Conservation (phyloP, 352 stramenopile genomes). For the Pythium phragmitis region DNA sequence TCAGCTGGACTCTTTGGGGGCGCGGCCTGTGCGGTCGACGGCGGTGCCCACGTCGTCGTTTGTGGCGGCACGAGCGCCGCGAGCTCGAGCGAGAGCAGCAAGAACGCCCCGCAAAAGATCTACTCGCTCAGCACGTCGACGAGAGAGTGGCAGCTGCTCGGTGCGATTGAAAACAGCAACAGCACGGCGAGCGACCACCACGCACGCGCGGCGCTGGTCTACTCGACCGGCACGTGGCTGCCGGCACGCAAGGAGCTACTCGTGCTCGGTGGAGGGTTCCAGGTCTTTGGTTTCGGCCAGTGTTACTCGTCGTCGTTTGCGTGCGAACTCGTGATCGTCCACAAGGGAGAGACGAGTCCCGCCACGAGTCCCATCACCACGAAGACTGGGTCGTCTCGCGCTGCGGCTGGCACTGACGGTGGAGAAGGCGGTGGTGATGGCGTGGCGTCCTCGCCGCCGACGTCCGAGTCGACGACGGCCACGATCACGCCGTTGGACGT, state of each 20-base stretch:
- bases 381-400: background rate
- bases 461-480: background rate
- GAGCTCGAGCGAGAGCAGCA: constrained; percentile 22
- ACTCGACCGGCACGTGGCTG: constrained; percentile 58
- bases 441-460: background rate
- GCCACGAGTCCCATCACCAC: background rate
- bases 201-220: constrained; percentile 47
- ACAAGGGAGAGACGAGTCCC: constrained; percentile 16
- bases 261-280: constrained; percentile 72
- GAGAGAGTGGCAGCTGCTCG: constrained; percentile 52
- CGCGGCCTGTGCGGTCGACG: constrained; percentile 45
- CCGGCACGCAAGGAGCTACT: constrained; percentile 33
- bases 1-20: constrained; percentile 45
- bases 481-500: constrained; percentile 3
- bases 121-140: constrained; percentile 47
- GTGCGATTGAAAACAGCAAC: constrained; percentile 29
- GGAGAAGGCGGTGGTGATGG: background rate
- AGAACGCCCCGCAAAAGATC: constrained; percentile 40
- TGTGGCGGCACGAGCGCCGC: constrained; percentile 48
- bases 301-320: constrained; percentile 68
- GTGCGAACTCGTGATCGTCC: constrained; percentile 47
- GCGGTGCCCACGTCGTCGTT: constrained; percentile 53
- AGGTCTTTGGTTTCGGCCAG: constrained; percentile 84
- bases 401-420: background rate
- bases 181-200: constrained; percentile 38